Conservation (phyloP, 2,329 filamentous ascomycete genomes). For the Madurella fahalii region DNA sequence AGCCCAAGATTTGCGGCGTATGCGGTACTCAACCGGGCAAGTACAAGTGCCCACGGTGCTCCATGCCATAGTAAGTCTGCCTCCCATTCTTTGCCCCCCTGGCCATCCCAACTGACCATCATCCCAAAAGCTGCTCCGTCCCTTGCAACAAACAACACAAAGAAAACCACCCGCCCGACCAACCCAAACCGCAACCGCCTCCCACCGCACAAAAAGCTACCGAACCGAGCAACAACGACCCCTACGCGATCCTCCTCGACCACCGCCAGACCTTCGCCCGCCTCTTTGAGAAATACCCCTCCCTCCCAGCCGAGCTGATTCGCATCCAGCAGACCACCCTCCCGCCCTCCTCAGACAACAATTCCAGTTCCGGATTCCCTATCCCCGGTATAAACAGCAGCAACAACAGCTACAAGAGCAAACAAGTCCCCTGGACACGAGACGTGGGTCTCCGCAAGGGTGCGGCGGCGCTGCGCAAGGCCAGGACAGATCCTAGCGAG, state of each 20-base stretch:
- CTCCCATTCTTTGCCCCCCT: background rate
- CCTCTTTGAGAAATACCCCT: slow-evolving; percentile 52
- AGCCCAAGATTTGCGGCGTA: slow-evolving; percentile 47
- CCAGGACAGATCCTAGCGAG: slow-evolving; percentile 47
- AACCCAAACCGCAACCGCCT: slow-evolving; percentile 32
- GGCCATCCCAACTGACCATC: slow-evolving; percentile 5
- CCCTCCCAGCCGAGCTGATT: slow-evolving; percentile 43
- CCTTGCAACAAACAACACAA: slow-evolving; percentile 42
- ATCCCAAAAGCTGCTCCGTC: slow-evolving; percentile 55
- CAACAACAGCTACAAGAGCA: slow-evolving; percentile 18
- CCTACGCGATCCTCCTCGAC: slow-evolving; percentile 50
- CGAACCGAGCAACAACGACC: slow-evolving; percentile 31
- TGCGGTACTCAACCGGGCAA: slow-evolving; percentile 50
- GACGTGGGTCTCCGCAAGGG: slow-evolving; percentile 56
- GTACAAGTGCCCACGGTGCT: slow-evolving; percentile 61
- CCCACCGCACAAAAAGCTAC: slow-evolving; percentile 14
- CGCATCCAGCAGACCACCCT: slow-evolving; percentile 49
- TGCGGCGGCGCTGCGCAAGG: slow-evolving; percentile 48
- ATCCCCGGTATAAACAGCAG: slow-evolving; percentile 34
- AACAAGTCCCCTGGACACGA: slow-evolving; percentile 45
- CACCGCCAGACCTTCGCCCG: slow-evolving; percentile 45
- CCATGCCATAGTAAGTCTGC: slow-evolving; percentile 53
- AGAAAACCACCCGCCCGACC: slow-evolving; percentile 41
- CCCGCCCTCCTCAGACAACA: slow-evolving; percentile 33
- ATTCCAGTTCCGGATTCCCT: background rate